phyloP scores from a whole-genome alignment of 768 basidiomycete genomes.

The Phaeotremella skinneri region DNA sequence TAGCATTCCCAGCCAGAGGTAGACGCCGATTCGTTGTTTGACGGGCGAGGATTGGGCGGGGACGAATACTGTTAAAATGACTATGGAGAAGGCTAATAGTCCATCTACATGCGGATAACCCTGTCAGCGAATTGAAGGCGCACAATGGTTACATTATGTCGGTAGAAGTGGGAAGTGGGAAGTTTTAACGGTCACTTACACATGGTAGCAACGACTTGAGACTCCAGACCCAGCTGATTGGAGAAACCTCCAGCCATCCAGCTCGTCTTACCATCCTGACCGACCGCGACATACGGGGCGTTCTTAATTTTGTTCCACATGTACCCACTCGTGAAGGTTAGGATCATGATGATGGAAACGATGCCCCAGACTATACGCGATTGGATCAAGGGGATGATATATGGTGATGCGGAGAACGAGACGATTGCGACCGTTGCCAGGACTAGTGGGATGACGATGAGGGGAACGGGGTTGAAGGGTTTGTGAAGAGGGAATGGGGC shows the following conservation, averaged over 20 bases:
- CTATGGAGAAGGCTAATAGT: constrained; percentile 71
- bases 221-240: constrained; percentile 89
- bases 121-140: not conserved
- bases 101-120: constrained; percentile 63
- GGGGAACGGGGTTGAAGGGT: constrained; percentile 60
- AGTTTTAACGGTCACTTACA: constrained; percentile 61
- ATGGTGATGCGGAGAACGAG: constrained; percentile 53
- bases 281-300: constrained; percentile 63
- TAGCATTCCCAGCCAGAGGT: constrained; percentile 79
- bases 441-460: constrained; percentile 56
- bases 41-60: constrained; percentile 66
- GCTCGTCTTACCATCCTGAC: constrained; percentile 56
- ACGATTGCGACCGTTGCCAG: constrained; percentile 53
- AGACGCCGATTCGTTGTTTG: constrained; percentile 80
- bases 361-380: constrained; percentile 51
- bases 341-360: constrained; percentile 63
- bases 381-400: constrained; percentile 44
- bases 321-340: constrained; percentile 85
- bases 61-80: constrained; percentile 66
- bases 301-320: constrained; percentile 95
- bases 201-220: constrained; percentile 75
- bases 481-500: constrained; percentile 71
- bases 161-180: not conserved
- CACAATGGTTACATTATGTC: not conserved
- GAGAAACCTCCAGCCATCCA: constrained; percentile 88